Evolutionary conservation across 345 rosid species (phyloP).

Genomic region (Brassica rapa): DNA sequence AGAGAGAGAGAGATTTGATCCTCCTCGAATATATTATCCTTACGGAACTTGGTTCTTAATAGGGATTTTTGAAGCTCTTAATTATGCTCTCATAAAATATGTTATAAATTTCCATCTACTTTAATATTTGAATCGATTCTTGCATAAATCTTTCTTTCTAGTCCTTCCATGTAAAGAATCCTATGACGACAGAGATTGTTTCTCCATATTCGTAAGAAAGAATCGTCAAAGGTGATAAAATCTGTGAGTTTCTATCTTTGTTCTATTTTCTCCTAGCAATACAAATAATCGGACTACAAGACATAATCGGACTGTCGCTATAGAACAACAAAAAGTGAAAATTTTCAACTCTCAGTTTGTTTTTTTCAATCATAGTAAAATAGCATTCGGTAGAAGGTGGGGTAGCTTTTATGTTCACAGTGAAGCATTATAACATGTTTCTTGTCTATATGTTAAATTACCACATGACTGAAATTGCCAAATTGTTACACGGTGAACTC

Average conservation of each 20-base stretch:
- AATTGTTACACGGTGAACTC: neutral
- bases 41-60: constrained; percentile 32
- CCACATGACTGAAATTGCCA: neutral
- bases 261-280: neutral
- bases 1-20: constrained; percentile 34
- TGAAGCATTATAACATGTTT: neutral
- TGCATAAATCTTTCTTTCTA: constrained; percentile 6
- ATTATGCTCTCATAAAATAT: constrained; percentile 15
- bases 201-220: neutral
- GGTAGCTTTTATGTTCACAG: neutral
- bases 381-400: neutral
- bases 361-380: neutral
- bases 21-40: constrained; percentile 34
- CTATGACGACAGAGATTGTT: constrained; percentile 13
- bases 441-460: neutral
- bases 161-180: constrained; percentile 28
- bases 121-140: constrained; percentile 28
- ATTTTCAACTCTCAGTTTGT: neutral
- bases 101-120: constrained; percentile 19
- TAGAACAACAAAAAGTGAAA: neutral
- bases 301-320: neutral
- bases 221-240: neutral
- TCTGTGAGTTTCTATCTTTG: neutral
- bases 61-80: constrained; percentile 25
- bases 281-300: neutral